A percentile compares a stretch with the other conserved stretches of the same genome.
Conservation (phyloP, 345 rosid genomes). For the Boechera divaricarpa region DNA sequence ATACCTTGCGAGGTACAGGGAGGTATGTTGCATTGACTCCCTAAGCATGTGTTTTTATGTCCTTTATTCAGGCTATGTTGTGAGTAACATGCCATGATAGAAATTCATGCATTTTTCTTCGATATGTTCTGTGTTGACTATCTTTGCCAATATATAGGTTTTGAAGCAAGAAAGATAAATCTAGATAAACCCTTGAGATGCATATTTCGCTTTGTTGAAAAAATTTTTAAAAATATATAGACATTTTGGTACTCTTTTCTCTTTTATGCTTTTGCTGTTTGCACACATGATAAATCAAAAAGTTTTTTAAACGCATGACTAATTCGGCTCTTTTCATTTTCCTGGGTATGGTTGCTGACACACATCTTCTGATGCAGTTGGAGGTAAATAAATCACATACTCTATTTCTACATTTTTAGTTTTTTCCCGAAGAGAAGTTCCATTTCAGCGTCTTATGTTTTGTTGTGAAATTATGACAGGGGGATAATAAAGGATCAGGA, state of each 20-base stretch:
- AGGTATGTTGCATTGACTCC: conserved; percentile 46
- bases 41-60: background rate
- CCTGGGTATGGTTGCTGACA: conserved; percentile 40
- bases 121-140: background rate
- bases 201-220: background rate
- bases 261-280: background rate
- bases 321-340: conserved; percentile 10
- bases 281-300: conserved; percentile 1
- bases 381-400: conserved; percentile 58
- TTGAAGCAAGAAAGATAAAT: conserved; percentile 11
- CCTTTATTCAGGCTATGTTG: background rate
- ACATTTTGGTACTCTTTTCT: conserved; percentile 1
- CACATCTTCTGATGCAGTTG: conserved; percentile 51
- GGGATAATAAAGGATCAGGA: conserved; percentile 73
- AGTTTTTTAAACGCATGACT: conserved; percentile 11
- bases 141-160: conserved; percentile 15
- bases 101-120: background rate
- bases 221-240: background rate
- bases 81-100: background rate
- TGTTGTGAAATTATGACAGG: conserved; percentile 50
- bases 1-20: conserved; percentile 69
- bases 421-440: background rate
- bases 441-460: conserved; percentile 10
- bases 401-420: background rate
- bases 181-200: conserved; percentile 5